These are phyloP conservation scores for Ilyonectria sp. DNA, from an alignment of 2,329 filamentous ascomycete genomes.

Conservation along the genomic window DNA sequence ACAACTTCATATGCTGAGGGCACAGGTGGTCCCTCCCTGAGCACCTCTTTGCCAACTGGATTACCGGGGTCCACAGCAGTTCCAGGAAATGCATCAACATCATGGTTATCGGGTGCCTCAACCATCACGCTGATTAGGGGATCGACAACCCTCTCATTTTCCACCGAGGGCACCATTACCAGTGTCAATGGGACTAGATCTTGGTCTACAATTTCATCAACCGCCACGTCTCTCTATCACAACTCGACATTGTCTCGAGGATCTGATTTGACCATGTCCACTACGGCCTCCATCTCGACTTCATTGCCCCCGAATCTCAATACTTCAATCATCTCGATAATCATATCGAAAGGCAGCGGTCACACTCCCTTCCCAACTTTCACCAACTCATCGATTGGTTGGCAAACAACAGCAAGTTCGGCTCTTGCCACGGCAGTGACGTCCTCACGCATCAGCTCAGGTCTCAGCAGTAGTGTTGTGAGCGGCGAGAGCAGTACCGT, in stretches of 20 bases:
- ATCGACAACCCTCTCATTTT: conserved; percentile 9
- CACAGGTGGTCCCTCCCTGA: background rate
- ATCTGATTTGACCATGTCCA: conserved; percentile 14
- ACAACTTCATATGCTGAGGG: background rate
- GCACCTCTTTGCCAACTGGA: conserved; percentile 12
- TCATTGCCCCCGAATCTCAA: background rate
- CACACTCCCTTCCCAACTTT: conserved; percentile 20
- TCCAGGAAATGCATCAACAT: conserved; percentile 12
- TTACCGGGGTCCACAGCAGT: conserved; percentile 15
- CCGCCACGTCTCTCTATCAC: conserved; percentile 19
- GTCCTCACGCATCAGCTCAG: conserved; percentile 21
- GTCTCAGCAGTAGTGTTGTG: conserved; percentile 21
- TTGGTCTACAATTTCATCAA: background rate
- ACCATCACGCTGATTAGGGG: background rate
- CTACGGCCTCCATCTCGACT: conserved; percentile 13
- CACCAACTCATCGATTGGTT: conserved; percentile 15
- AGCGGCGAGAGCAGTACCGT: conserved; percentile 26
- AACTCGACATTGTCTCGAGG: conserved; percentile 28
- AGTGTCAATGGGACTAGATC: background rate
- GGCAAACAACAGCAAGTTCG: conserved; percentile 26
- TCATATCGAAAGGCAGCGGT: conserved; percentile 13
- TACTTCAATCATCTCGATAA: conserved; percentile 16
- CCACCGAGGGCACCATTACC: conserved; percentile 11
- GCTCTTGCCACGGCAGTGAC: conserved; percentile 4
- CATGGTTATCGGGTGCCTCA: background rate